phyloP scores from a whole-genome alignment of 495 filamentous ascomycete genomes.

The Neurospora cerealis region DNA sequence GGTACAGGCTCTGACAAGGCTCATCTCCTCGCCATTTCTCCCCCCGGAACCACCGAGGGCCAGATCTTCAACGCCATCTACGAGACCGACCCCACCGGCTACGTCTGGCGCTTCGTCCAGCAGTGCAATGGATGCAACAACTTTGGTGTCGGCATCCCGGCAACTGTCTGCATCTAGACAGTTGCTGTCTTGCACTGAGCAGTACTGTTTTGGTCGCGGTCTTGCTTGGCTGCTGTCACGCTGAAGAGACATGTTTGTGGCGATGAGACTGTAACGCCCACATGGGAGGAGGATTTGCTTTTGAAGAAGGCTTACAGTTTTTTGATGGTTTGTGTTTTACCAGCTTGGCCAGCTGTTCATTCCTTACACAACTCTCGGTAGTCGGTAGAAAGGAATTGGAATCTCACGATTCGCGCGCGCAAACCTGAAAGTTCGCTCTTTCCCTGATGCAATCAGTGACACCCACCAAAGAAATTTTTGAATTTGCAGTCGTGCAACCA shows the following conservation, averaged over 20 bases:
- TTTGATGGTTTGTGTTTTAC: neutral
- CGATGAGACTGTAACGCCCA: neutral
- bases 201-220: neutral
- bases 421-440: neutral
- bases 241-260: too few species aligned
- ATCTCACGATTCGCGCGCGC: neutral
- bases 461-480: neutral
- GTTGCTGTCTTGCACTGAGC: neutral
- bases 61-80: slow-evolving; percentile 2
- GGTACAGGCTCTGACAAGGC: neutral
- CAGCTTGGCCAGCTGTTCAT: neutral
- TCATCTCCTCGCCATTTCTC: neutral
- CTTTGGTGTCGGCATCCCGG: neutral
- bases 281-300: neutral
- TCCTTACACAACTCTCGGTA: neutral
- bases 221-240: neutral
- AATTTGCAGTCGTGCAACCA: neutral
- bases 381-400: neutral
- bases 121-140: neutral
- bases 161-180: neutral
- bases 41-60: neutral
- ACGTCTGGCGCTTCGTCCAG: slow-evolving; percentile 1
- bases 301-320: neutral
- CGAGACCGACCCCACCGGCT: slow-evolving; percentile 1
- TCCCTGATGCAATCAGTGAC: neutral